phyloP scores from a whole-genome alignment of 2,329 filamentous ascomycete genomes.

The Paecilomyces fulvus region DNA sequence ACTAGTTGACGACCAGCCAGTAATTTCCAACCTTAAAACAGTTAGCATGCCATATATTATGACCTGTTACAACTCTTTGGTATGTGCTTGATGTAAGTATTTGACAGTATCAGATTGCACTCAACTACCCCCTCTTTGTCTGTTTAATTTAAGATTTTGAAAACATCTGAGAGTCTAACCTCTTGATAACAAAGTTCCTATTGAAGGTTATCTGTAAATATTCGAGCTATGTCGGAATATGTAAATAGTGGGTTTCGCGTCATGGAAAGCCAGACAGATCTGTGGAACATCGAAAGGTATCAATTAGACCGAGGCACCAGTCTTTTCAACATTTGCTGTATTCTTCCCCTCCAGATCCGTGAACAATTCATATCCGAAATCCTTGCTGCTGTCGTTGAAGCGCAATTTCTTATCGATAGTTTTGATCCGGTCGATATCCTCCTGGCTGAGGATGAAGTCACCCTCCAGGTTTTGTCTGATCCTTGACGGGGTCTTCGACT shows the following conservation, averaged over 20 bases:
- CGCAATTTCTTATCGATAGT: slow-evolving; percentile 52
- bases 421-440: slow-evolving; percentile 50
- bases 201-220: background rate
- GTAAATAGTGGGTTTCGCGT: background rate
- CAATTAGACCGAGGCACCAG: background rate
- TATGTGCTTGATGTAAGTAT: too few relatives aligned
- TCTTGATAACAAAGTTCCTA: background rate
- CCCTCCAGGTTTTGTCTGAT: slow-evolving; percentile 37
- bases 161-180: too few relatives aligned
- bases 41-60: too few relatives aligned
- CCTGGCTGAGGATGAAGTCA: slow-evolving; percentile 51
- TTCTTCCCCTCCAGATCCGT: slow-evolving; percentile 49
- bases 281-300: background rate
- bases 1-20: too few relatives aligned
- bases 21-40: too few relatives aligned
- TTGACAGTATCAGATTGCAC: too few relatives aligned
- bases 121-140: too few relatives aligned
- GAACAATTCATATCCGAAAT: slow-evolving; percentile 53
- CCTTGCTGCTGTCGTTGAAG: slow-evolving; percentile 51
- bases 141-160: too few relatives aligned
- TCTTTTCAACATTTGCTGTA: background rate
- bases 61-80: too few relatives aligned
- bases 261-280: background rate
- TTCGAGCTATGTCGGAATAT: background rate
- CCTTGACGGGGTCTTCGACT: slow-evolving; percentile 39